Evolutionary conservation across 225 moss, liverwort and hornwort species (phyloP).

Genomic region (Marchantia polymorpha): DNA sequence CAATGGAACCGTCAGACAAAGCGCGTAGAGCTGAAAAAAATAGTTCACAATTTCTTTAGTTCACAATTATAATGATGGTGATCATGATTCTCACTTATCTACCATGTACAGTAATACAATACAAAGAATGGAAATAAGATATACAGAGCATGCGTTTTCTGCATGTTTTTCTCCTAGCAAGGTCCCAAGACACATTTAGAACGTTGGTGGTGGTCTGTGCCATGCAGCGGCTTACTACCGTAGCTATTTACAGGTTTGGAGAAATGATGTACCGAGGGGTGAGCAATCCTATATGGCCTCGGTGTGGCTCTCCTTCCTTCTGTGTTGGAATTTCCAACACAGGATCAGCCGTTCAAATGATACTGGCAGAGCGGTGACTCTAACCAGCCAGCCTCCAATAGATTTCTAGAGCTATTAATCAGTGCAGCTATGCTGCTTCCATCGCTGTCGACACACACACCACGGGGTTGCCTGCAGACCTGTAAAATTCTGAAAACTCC

Average conservation of each 20-base stretch:
- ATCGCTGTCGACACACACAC: background rate
- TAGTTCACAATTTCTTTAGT: background rate
- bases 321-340: background rate
- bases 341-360: background rate
- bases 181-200: background rate
- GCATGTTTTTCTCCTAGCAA: constrained; percentile 1
- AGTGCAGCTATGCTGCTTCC: constrained; percentile 13
- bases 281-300: background rate
- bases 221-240: background rate
- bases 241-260: background rate
- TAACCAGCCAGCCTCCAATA: background rate
- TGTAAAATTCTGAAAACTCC: background rate
- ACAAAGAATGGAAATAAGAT: constrained; percentile 16
- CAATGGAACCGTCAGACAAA: no score
- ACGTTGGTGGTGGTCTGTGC: background rate
- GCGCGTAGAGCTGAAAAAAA: background rate
- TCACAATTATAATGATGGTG: background rate
- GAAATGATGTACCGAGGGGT: background rate
- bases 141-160: constrained; percentile 17
- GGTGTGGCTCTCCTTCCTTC: background rate
- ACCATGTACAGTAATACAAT: constrained; percentile 25
- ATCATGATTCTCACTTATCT: background rate
- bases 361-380: background rate
- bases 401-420: constrained; percentile 11
- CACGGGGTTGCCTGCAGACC: background rate